A percentile compares a stretch with the other conserved stretches of the same genome.
Conservation (phyloP, 2,329 filamentous ascomycete species). For the Thielaviopsis ethacetica region DNA sequence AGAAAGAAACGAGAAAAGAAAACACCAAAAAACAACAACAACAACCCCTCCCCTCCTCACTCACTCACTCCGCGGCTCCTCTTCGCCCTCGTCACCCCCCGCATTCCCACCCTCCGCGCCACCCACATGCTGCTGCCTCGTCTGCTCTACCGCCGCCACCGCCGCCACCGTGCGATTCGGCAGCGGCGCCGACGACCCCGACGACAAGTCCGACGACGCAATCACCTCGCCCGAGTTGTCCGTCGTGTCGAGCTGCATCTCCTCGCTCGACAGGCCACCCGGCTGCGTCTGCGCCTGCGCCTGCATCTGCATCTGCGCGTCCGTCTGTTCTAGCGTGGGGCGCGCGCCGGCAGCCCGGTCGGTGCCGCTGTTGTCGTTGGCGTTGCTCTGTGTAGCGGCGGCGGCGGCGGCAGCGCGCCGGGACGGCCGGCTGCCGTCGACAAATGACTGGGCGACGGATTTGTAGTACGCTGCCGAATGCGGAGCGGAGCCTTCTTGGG, state of each 20-base stretch:
- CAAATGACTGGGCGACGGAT: too few relatives aligned
- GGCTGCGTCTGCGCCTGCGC: constrained; percentile 20
- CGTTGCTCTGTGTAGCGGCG: too few relatives aligned
- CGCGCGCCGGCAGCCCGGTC: too few relatives aligned
- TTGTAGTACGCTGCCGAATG: too few relatives aligned
- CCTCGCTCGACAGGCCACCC: constrained; percentile 14
- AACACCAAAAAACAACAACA: too few relatives aligned
- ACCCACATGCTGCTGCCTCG: neutral
- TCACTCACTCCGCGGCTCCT: too few relatives aligned
- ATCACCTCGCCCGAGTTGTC: neutral
- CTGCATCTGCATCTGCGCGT: constrained; percentile 13
- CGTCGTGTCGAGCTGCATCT: constrained; percentile 15
- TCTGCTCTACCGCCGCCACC: too few relatives aligned
- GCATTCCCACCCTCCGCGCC: neutral
- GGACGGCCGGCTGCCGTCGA: neutral
- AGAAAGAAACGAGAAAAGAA: too few relatives aligned
- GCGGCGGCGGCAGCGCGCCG: too few relatives aligned
- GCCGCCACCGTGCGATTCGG: neutral
- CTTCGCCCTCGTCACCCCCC: neutral
- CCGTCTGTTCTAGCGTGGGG: too few relatives aligned
- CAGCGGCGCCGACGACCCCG: neutral
- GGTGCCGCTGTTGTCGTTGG: too few relatives aligned
- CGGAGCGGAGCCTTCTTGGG: constrained; percentile 14
- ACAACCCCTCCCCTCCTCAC: too few relatives aligned
- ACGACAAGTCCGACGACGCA: neutral